A percentile compares a stretch with the other conserved stretches of the same genome.
phyloP scores from a whole-genome alignment of 805 yeast genomes.

The Spathaspora boniae region DNA sequence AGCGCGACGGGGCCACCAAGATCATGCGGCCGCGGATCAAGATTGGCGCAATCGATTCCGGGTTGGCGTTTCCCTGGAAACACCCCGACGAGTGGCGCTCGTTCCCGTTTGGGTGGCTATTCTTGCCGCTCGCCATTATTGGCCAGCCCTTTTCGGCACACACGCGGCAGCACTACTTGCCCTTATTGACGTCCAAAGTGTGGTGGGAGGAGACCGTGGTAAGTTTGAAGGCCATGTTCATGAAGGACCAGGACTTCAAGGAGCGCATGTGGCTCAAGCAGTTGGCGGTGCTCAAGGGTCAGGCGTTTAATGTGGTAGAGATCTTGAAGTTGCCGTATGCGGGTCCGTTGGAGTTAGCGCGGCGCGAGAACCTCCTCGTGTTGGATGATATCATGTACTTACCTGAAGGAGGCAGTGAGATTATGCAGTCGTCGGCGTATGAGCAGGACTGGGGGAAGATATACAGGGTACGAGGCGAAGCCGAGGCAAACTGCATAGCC shows the following conservation, averaged over 20 bases:
- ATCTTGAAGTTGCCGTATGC: constrained; percentile 52
- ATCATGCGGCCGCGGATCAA: constrained; percentile 36
- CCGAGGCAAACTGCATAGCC: not conserved
- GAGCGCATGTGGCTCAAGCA: constrained; percentile 66
- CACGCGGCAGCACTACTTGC: constrained; percentile 55
- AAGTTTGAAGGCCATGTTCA: constrained; percentile 46
- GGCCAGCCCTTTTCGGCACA: constrained; percentile 62
- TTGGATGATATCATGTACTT: constrained; percentile 61
- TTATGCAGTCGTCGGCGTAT: constrained; percentile 7
- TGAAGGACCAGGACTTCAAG: constrained; percentile 58
- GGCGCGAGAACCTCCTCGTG: constrained; percentile 53
- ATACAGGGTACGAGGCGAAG: not conserved
- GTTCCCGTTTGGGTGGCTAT: constrained; percentile 77
- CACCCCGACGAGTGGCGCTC: constrained; percentile 82
- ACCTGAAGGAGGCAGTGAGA: constrained; percentile 34
- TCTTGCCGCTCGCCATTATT: constrained; percentile 57
- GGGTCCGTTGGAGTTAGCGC: constrained; percentile 65
- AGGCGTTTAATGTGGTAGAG: constrained; percentile 73
- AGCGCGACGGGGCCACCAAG: constrained; percentile 10
- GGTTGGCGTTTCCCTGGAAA: constrained; percentile 75
- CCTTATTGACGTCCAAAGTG: constrained; percentile 51
- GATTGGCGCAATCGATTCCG: constrained; percentile 75
- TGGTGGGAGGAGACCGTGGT: constrained; percentile 70
- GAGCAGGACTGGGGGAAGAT: constrained; percentile 1
- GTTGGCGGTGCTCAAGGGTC: constrained; percentile 70